Evolutionary conservation across 2,329 filamentous ascomycete species (phyloP).

Genomic region (Fusarium temperatum): DNA sequence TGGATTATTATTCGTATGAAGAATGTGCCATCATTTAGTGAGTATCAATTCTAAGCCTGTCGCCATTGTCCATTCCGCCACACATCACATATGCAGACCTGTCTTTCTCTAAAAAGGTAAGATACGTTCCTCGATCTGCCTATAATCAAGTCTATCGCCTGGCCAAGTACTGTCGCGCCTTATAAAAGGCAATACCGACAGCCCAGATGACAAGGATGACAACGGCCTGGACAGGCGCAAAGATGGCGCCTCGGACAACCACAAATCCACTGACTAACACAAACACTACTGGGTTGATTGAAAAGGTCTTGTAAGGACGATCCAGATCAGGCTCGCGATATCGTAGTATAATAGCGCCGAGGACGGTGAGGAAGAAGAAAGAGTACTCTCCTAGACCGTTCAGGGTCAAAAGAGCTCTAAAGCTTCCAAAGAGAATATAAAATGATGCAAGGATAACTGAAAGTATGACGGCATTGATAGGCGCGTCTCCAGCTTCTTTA

Average conservation of each 20-base stretch:
- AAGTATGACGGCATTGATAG: slow-evolving; percentile 63
- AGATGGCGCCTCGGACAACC: slow-evolving; percentile 65
- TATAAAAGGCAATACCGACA: slow-evolving; percentile 57
- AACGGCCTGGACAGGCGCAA: slow-evolving; percentile 63
- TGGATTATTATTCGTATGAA: background rate
- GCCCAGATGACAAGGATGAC: slow-evolving; percentile 62
- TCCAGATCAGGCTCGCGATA: slow-evolving; percentile 63
- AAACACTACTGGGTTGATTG: slow-evolving; percentile 62
- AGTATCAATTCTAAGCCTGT: background rate
- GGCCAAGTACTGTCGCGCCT: slow-evolving; percentile 1
- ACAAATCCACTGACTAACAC: slow-evolving; percentile 68
- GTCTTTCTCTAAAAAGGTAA: too few relatives aligned
- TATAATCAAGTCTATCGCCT: too few relatives aligned
- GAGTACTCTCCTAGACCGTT: slow-evolving; percentile 68
- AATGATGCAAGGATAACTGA: slow-evolving; percentile 59
- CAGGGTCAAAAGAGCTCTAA: slow-evolving; percentile 68
- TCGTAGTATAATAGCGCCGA: slow-evolving; percentile 66
- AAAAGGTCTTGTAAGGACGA: slow-evolving; percentile 64
- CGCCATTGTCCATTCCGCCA: background rate
- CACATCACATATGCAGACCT: too few relatives aligned
- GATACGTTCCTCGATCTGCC: too few relatives aligned
- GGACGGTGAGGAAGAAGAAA: slow-evolving; percentile 70
- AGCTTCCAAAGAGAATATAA: slow-evolving; percentile 69
- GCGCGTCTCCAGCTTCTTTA: slow-evolving; percentile 56
- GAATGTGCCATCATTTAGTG: too few relatives aligned